A percentile compares a stretch with the other conserved stretches of the same genome.
phyloP scores from a whole-genome alignment of 1,284 basidiomycete genomes.

The Marasmius tenuissimus region DNA sequence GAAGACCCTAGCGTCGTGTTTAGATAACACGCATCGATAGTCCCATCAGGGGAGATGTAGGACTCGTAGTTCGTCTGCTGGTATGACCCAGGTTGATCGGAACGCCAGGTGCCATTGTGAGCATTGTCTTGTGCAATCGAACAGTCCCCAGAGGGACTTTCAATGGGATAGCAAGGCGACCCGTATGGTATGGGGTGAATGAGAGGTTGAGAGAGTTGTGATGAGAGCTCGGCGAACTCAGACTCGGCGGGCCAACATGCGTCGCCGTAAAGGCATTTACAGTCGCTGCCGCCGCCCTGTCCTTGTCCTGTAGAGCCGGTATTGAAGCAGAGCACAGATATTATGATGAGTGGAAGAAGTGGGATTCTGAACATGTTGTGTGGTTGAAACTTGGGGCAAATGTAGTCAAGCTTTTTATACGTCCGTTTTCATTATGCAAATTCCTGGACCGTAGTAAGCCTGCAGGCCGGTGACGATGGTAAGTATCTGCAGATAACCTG shows the following conservation, averaged over 20 bases:
- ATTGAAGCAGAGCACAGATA: neutral
- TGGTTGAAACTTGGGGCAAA: too few species aligned
- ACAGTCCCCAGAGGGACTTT: constrained; percentile 33
- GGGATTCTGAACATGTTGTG: too few species aligned
- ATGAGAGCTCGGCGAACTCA: constrained; percentile 32
- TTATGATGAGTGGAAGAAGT: too few species aligned
- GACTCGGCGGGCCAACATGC: constrained; percentile 40
- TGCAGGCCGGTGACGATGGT: too few species aligned
- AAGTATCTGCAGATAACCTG: too few species aligned
- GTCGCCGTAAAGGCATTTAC: constrained; percentile 29
- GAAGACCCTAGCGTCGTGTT: constrained; percentile 36
- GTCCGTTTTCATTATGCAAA: too few species aligned
- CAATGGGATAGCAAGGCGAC: constrained; percentile 33
- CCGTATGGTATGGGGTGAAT: constrained; percentile 35
- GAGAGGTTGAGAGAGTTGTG: constrained; percentile 36
- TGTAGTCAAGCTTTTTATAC: too few species aligned
- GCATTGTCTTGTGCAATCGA: constrained; percentile 27
- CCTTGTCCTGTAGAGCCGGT: neutral
- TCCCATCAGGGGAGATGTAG: constrained; percentile 36
- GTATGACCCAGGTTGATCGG: constrained; percentile 39
- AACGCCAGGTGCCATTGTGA: constrained; percentile 36
- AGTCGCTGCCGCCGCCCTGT: neutral
- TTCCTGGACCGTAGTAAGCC: too few species aligned
- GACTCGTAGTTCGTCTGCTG: constrained; percentile 40
- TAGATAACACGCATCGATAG: constrained; percentile 39